Percentiles rank a stretch among this genome's conserved stretches.
Evolutionary conservation across 352 stramenopile genomes (phyloP).

Genomic region (Phytophthora pini): DNA sequence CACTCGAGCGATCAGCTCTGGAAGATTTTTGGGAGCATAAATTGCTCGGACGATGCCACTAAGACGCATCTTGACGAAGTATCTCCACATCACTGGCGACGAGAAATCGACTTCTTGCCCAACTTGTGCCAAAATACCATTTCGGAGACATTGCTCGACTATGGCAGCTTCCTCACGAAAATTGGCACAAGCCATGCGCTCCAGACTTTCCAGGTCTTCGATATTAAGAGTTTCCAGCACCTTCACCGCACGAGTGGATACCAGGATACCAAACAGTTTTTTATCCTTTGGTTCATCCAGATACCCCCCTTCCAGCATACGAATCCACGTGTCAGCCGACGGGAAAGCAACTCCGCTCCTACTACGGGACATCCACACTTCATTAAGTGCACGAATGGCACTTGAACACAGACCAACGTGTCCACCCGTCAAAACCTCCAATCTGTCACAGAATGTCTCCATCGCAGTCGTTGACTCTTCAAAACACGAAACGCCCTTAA

Average conservation of each 20-base stretch:
- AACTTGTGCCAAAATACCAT: conserved; percentile 8
- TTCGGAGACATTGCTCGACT: conserved; percentile 16
- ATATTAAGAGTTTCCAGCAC: conserved; percentile 8
- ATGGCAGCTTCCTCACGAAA: background rate
- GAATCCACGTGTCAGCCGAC: conserved; percentile 4
- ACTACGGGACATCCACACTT: background rate
- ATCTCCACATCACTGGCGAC: conserved; percentile 9
- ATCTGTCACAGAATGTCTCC: background rate
- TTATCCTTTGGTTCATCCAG: conserved; percentile 11
- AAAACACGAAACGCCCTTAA: conserved; percentile 16
- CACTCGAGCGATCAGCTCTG: conserved; percentile 2
- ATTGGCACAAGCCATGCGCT: conserved; percentile 7
- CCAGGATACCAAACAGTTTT: conserved; percentile 11
- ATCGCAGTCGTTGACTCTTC: conserved; percentile 4
- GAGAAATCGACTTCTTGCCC: conserved; percentile 1
- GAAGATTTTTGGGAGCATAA: conserved; percentile 3
- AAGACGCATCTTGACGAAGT: conserved; percentile 10
- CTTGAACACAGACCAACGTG: too few species aligned
- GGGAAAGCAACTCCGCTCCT: background rate
- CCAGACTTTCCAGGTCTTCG: conserved; percentile 15
- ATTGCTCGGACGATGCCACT: background rate
- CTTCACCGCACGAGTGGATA: conserved; percentile 17
- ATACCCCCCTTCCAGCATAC: conserved; percentile 9
- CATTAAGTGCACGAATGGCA: conserved; percentile 1
- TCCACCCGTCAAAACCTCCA: too few species aligned